Base-by-base conservation (phyloP, 176 grass and related monocot species). In the Aegilops speltoides region DNA sequence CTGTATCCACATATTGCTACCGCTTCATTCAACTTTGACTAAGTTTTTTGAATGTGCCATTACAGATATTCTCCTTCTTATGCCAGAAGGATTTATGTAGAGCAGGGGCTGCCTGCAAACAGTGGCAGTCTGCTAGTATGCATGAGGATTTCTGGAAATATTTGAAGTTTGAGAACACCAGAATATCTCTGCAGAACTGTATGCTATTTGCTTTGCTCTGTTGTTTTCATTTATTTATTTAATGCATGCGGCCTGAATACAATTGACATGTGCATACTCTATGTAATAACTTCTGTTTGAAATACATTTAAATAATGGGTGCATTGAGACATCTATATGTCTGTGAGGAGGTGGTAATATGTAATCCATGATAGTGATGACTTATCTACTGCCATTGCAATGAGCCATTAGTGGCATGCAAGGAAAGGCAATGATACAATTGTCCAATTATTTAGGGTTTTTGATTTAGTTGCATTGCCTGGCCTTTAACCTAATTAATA, bases 31-130 rank as follows among this genome's bases (percentile, higher is more conserved):
- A 46, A 61, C 34, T 9, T 50, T 12, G 29, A 31, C 13, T 16
- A 80, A 25, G 46, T 68, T 87, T 92, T 52, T 60, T 83, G 32
- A 37, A 81, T 91, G 48, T 82, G 25, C 46, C 19, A 41, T 88
- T 83, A 62, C 88, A 99, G 97, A 96, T 99, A 88, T 96, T 99
- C 71, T 96, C 94, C 78, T 99, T 94, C 78, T 84, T 99, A 89
- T 89, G 63, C 33, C 97, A 99, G 84, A 96, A 93, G 79, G 94
- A 99, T 90, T 86, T 99, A 93, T 99, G 97, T 80, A 90, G 71
- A 87, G 94, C 97, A 29, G 97, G 97, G 40, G 92, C 86, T 54
- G 38, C 94, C 17, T 99, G 97, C 80, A 96, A 88, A 82, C 97
- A 99, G 67, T 99, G 97, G 97, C 76, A 82, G 68, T 69, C 36